phyloP scores from a whole-genome alignment of 768 basidiomycete genomes.

The Lentinus brumalis region DNA sequence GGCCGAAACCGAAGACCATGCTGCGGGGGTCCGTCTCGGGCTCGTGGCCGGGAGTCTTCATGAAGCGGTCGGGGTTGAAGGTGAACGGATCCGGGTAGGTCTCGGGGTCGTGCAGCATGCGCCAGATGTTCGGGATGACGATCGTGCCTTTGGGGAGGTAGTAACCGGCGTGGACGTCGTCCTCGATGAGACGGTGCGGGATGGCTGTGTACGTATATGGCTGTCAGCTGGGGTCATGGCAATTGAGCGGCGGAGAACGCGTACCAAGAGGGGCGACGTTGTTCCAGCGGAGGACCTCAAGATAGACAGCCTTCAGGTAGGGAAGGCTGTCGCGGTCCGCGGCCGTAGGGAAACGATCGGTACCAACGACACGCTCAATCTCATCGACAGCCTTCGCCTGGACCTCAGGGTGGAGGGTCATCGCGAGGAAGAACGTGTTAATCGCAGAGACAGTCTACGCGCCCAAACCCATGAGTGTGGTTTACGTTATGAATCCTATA shows the following conservation, averaged over 20 bases:
- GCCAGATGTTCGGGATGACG: conserved; percentile 37
- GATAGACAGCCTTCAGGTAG: conserved; percentile 27
- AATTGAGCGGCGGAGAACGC: background rate
- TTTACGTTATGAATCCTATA: background rate
- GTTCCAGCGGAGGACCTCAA: conserved; percentile 33
- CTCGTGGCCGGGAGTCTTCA: conserved; percentile 21
- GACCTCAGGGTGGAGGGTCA: conserved; percentile 33
- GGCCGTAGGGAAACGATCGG: conserved; percentile 29
- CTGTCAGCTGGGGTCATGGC: too few relatives aligned
- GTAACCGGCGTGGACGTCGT: conserved; percentile 37
- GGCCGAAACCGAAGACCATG: conserved; percentile 34
- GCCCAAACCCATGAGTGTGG: background rate
- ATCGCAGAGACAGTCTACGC: conserved; percentile 31
- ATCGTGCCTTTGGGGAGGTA: conserved; percentile 37
- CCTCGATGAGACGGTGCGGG: conserved; percentile 34
- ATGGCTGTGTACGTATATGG: conserved; percentile 19
- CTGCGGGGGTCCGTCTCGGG: conserved; percentile 28
- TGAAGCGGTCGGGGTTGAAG: conserved; percentile 38
- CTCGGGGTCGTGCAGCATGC: conserved; percentile 34
- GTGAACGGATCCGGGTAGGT: conserved; percentile 34
- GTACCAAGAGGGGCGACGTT: conserved; percentile 30
- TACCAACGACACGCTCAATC: conserved; percentile 33
- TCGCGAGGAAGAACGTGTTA: conserved; percentile 33
- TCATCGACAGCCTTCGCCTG: conserved; percentile 34
- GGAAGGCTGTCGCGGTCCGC: conserved; percentile 29